A percentile compares a stretch with the other conserved stretches of the same genome.
These are phyloP conservation scores for Pseudogymnoascus sp. DNA, from an alignment of 2,329 filamentous ascomycete species.

Conservation along the genomic window DNA sequence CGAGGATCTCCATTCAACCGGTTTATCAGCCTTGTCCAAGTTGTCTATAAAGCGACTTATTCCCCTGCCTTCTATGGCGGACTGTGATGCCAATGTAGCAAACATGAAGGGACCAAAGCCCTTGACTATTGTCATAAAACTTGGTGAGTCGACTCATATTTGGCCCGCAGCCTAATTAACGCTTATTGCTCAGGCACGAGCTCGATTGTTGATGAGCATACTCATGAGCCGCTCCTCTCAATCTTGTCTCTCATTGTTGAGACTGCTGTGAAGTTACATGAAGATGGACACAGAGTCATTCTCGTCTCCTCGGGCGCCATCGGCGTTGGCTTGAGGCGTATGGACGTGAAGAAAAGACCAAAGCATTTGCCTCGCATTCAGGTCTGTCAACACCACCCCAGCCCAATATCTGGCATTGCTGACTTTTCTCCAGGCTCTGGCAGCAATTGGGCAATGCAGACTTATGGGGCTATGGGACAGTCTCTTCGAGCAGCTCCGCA, in stretches of 20 bases:
- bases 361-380: conserved; percentile 88
- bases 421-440: conserved; percentile 58
- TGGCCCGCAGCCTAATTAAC: background rate
- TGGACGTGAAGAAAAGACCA: conserved; percentile 80
- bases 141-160: conserved; percentile 41
- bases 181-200: conserved; percentile 66
- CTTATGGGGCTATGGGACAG: conserved; percentile 95
- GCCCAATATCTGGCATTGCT: conserved; percentile 9
- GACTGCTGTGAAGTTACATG: conserved; percentile 77
- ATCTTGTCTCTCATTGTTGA: conserved; percentile 90
- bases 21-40: conserved; percentile 5
- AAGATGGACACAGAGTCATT: conserved; percentile 89
- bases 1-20: conserved; percentile 8
- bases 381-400: conserved; percentile 35
- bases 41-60: background rate
- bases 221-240: conserved; percentile 85
- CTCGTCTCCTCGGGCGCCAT: conserved; percentile 97
- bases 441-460: conserved; percentile 91
- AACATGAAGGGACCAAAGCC: conserved; percentile 48
- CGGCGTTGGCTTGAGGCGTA: conserved; percentile 82
- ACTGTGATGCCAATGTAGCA: conserved; percentile 17
- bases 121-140: conserved; percentile 63
- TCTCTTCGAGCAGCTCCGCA: conserved; percentile 77
- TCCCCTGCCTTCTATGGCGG: background rate
- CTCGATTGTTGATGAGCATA: conserved; percentile 96